Base-by-base conservation (phyloP, 139 green algal genomes). In the Volvox africanus region DNA sequence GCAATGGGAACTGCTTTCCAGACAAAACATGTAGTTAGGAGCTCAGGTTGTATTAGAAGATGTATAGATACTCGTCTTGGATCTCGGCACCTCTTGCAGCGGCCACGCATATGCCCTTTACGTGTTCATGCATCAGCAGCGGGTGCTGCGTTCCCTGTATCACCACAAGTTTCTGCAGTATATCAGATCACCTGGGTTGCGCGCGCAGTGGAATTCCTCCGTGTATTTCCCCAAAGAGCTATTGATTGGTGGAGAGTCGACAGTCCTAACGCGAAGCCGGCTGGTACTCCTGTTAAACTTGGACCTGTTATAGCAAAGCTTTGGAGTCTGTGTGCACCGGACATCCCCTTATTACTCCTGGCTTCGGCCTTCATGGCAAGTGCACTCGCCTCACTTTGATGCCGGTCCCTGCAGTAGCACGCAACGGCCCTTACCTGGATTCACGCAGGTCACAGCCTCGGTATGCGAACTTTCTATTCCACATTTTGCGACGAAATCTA, bases 391-490 rank as follows among this genome's bases (percentile, higher is more conserved):
- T 9, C 44, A 55, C 9, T 55, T 14, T 20, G 18, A 55, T 2
- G 11, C 3, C 6, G 11, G 21, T 73, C 24, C 65, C 6, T 73
- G 65, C 24, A 9, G 21, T 12, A 28, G 24, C 24, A 12, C 65
- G 9, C 65, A 73, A 73, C 65, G 3, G 65, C 65, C 24, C 21
- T 6, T 26, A 28, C 16, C 11, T 28, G 65, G 65, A 73, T 30
- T 73, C 22, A 0, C 80, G 61, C 93, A 95, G 93, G 79, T 94
- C 50, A 50, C 85, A 21, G 93, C 92, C 0, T 90, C 91, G 20
- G 5, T 91, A 1, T 92, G 80, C 35, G 97, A 99, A 95, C 94
- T 98, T 24, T 87, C 94, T 21, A 97, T 99, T 44, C 97, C 97
- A 0, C 95, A 98, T 93, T 98, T 93, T 89, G 92, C 95, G 16